These are phyloP conservation scores for Fusarium clavum DNA, from an alignment of 2,329 filamentous ascomycete species.

Conservation along the genomic window DNA sequence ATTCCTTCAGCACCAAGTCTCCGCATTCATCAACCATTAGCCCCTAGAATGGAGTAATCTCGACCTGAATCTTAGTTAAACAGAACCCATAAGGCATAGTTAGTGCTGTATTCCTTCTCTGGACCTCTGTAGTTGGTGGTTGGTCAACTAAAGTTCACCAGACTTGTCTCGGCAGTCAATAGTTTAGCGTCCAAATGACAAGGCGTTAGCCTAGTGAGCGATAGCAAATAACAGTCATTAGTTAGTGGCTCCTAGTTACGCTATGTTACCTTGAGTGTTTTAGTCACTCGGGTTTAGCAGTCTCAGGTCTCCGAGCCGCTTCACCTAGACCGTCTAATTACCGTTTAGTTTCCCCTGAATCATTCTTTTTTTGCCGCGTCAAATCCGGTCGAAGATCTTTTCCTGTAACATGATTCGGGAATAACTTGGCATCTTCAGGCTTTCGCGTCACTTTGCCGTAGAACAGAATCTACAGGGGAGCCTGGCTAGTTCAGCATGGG, in stretches of 20 bases:
- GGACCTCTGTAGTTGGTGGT: not conserved
- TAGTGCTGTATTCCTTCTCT: not conserved
- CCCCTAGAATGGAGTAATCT: not conserved
- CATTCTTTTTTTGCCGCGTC: constrained; percentile 1
- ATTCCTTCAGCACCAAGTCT: not conserved
- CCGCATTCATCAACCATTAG: not conserved
- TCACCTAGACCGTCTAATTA: constrained; percentile 7
- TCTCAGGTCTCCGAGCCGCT: not conserved
- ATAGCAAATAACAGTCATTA: constrained; percentile 2
- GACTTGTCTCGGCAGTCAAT: constrained; percentile 2
- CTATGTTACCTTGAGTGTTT: not conserved
- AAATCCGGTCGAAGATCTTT: constrained; percentile 3
- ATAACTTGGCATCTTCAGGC: not conserved
- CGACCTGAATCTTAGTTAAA: not conserved
- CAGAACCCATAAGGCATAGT: not conserved
- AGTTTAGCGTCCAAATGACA: not conserved
- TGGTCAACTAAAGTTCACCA: not conserved
- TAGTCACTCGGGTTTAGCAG: not conserved
- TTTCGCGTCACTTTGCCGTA: not conserved
- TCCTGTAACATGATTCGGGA: constrained; percentile 1
- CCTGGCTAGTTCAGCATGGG: not conserved
- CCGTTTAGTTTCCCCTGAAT: constrained; percentile 4
- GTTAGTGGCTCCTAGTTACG: not conserved
- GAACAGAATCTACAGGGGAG: not conserved
- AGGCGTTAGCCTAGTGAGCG: not conserved